Evolutionary conservation across 1,139 yeast genomes (phyloP), one percentile per base, ranked within the genome.

Genomic region (Yamadazyma buinensis): DNA sequence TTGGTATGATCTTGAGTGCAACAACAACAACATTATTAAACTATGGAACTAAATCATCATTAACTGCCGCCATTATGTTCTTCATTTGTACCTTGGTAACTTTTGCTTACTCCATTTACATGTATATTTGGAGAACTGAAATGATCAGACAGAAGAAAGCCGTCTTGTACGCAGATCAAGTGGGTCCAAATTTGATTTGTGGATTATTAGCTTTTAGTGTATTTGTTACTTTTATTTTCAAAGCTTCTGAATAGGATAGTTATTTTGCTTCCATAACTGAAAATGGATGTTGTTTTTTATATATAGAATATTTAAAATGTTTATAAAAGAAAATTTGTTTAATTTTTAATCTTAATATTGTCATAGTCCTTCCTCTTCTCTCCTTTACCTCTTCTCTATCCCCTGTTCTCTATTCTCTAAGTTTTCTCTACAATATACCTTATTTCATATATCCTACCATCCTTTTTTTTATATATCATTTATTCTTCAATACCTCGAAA

Each of bases 151-250:
- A 77, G 44, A 86, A 87, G 66, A 77, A 78, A 43, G 87, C 94
- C 1, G 85, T 80, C 21, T 75, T 85, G 43, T 92, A 92, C 53
- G 95, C 86, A 47, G 98, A 92, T 61, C 78, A 73, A 51, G 58
- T 81, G 46, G 98, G 98, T 1, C 97, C 97, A 15, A 82, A 84
- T 43, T 70, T 80, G 57, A 78, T 92, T 37, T 90, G 97, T 65
- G 60, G 64, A 17, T 83, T 83, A 36, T 67, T 92, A 47, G 81
- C 85, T 7, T 63, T 80, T 3, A 81, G 95, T 4, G 79, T 90
- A 10, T 75, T 84, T 22, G 71, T 79, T 33, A 82, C 94, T 15
- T 88, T 85, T 55, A 52, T 80, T 15, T 79, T 82, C 53, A 77
- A 74, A 26, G 15, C 33, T 15, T 15, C 33, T 20, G 33, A 30